Base-by-base conservation (phyloP, 1,284 basidiomycete genomes). In the Ceratobasidium sp. region DNA sequence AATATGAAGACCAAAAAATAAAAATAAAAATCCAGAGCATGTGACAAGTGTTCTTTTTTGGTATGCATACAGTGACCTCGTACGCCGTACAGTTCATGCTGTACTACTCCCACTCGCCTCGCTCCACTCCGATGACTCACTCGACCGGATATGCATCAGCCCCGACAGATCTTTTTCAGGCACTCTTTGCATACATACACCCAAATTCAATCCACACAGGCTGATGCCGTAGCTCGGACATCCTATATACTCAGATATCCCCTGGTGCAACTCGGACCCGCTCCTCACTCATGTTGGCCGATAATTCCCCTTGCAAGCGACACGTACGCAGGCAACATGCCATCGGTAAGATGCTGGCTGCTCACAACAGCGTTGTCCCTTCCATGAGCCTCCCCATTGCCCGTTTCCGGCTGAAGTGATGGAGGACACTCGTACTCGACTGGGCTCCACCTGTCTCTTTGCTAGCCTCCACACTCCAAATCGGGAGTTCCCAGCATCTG, bases 401-500 rank as follows among this genome's bases (percentile, higher is more conserved):
- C 22, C 44, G 44, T 44, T 19, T 22, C 65, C 22, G 65, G 17
- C 32, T 34, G 37, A 40, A 70, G 11, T 9, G 68, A 70, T 15
- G 54, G 56, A 37, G 68, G 51, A 4, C 4, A 54, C 13, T 32
- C 68, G 56, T 57, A 70, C 43, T 64, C 70, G 25, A 29, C 25
- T 29, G 22, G 29, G 25, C 59, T 73, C 70, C 22, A 34, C 11
- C 5, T 73, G 56, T 34, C 49, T 40, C 32, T 73, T 73, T 15
- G 70, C 59, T 25, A 59, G 37, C 17, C 70, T 59, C 70, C 70
- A 73, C 4, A 73, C 70, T 19, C 70, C 70, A 52, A 73, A 73
- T 13, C 70, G 56, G 5, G 57, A 44, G 34, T 73, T 62, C 25
- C 70, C 70, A 11, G 25, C 25, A 15, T 73, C 70, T 49, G 71